Percentiles rank a stretch among this genome's conserved stretches.
phyloP scores from a whole-genome alignment of 192 early-diverging fungal species.

The Coemansia sp. region DNA sequence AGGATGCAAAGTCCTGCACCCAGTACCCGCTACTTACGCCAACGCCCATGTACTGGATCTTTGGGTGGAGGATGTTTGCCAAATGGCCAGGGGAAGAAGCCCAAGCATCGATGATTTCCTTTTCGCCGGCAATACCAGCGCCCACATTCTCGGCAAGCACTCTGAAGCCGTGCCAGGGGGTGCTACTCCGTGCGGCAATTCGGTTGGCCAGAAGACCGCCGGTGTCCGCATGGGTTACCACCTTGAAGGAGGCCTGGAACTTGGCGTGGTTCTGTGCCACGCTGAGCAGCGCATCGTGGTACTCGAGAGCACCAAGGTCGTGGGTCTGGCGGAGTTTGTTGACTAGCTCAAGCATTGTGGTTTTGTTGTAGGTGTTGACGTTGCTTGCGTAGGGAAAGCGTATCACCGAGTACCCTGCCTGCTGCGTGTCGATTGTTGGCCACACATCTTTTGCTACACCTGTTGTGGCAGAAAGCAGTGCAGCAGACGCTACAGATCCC shows the following conservation, averaged over 20 bases:
- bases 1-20: conserved; percentile 48
- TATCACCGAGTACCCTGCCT: conserved; percentile 13
- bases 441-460: conserved; percentile 3
- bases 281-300: conserved; percentile 21
- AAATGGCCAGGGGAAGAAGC: conserved; percentile 32
- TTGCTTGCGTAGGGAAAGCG: conserved; percentile 22
- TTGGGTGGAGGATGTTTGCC: conserved; percentile 41
- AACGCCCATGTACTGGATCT: conserved; percentile 36
- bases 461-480: not conserved
- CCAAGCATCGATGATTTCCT: conserved; percentile 39
- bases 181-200: conserved; percentile 22
- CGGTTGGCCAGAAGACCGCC: conserved; percentile 39
- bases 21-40: conserved; percentile 44
- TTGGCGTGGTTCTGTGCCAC: conserved; percentile 33
- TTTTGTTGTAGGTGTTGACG: conserved; percentile 25
- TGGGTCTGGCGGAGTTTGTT: conserved; percentile 26
- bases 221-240: conserved; percentile 40
- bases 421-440: conserved; percentile 12
- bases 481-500: not conserved
- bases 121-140: conserved; percentile 30
- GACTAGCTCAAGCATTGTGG: conserved; percentile 45
- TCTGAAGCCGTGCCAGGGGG: conserved; percentile 8
- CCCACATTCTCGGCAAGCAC: conserved; percentile 49
- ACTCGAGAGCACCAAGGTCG: conserved; percentile 20
- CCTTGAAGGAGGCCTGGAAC: conserved; percentile 28